Conservation (phyloP, 345 rosid genomes). For the Iberis pinnata region DNA sequence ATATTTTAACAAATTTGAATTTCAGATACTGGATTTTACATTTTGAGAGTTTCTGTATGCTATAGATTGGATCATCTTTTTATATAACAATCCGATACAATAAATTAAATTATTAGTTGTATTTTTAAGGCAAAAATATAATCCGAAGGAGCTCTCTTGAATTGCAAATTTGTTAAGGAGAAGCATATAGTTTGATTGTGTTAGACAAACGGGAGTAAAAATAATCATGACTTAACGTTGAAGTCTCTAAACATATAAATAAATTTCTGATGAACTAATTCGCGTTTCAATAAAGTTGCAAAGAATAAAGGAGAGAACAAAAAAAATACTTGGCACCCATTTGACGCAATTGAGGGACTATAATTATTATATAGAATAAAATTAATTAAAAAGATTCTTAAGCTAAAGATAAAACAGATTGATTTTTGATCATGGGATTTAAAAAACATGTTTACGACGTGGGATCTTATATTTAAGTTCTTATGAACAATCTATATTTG, state of each 20-base stretch:
- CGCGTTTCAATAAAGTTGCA: conserved; percentile 24
- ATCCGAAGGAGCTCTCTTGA: background rate
- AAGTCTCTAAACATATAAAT: too few relatives aligned
- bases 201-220: background rate
- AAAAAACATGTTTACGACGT: conserved; percentile 8
- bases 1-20: too few relatives aligned
- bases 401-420: background rate
- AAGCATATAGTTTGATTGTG: background rate
- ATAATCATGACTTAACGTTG: conserved; percentile 23
- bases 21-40: too few relatives aligned
- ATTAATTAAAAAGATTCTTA: too few relatives aligned
- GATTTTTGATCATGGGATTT: background rate
- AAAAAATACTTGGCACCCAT: conserved; percentile 24
- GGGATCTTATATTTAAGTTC: background rate
- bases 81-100: background rate
- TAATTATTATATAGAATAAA: conserved; percentile 1
- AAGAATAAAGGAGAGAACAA: background rate
- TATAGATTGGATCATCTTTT: background rate
- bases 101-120: background rate
- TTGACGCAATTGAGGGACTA: conserved; percentile 20
- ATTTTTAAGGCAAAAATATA: background rate
- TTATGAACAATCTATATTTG: background rate
- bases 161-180: background rate
- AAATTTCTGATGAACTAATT: conserved; percentile 13
- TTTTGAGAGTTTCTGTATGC: background rate